Percentiles rank a stretch among this genome's conserved stretches.
phyloP scores from a whole-genome alignment of 768 basidiomycete species.

The Xerocomellus intermedius region DNA sequence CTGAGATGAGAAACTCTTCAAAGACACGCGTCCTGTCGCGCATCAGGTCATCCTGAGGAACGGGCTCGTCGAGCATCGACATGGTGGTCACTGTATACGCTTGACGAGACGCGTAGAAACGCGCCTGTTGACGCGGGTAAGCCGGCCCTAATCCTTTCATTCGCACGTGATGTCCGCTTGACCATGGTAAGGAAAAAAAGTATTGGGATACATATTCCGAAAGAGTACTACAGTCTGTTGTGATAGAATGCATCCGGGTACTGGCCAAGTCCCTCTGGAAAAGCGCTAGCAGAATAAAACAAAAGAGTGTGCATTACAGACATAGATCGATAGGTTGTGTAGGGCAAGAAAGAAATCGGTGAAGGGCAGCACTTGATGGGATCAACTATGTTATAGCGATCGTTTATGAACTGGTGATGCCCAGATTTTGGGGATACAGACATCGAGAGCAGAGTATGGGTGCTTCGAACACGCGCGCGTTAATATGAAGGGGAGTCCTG shows the following conservation, averaged over 20 bases:
- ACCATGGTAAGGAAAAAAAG: background rate
- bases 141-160: constrained; percentile 33
- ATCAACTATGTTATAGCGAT: constrained; percentile 9
- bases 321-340: constrained; percentile 4
- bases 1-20: constrained; percentile 77
- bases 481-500: background rate
- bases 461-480: constrained; percentile 7
- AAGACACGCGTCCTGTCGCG: constrained; percentile 76
- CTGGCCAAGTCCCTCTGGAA: background rate
- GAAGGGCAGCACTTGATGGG: background rate
- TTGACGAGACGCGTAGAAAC: constrained; percentile 10
- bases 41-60: constrained; percentile 67
- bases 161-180: constrained; percentile 5
- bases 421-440: constrained; percentile 9
- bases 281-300: background rate
- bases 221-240: constrained; percentile 6
- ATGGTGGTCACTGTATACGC: constrained; percentile 16
- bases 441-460: background rate
- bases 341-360: constrained; percentile 1
- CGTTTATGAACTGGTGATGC: constrained; percentile 10
- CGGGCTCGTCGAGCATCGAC: constrained; percentile 50
- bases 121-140: constrained; percentile 23
- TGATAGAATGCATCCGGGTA: constrained; percentile 7
- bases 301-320: constrained; percentile 11
- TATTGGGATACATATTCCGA: constrained; percentile 1